Evolutionary conservation across 2,329 filamentous ascomycete species (phyloP).

Genomic region (Aspergillus costaricaensis): DNA sequence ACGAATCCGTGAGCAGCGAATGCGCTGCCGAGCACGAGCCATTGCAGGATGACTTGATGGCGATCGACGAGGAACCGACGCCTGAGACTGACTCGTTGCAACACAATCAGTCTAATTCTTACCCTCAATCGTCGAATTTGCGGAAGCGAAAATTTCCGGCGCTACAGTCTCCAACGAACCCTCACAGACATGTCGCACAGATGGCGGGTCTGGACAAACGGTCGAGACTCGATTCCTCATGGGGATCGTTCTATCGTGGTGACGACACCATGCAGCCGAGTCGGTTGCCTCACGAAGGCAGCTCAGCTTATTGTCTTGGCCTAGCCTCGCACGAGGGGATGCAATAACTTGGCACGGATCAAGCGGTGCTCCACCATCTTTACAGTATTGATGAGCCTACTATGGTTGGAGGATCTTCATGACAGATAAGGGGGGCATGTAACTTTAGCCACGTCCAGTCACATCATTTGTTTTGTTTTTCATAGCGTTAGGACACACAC

Average conservation of each 20-base stretch:
- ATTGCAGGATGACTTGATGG: constrained; percentile 11
- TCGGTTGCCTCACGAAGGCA: not conserved
- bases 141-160: constrained; percentile 19
- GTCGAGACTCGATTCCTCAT: not conserved
- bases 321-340: not conserved
- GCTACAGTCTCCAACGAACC: not conserved
- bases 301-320: constrained; percentile 7
- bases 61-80: constrained; percentile 1
- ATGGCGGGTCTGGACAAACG: constrained; percentile 14
- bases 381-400: too few relatives aligned
- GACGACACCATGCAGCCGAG: not conserved
- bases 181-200: not conserved
- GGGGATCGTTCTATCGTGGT: not conserved
- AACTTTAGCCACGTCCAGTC: not conserved
- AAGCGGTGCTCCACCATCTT: too few relatives aligned
- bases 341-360: too few relatives aligned
- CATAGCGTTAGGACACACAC: not conserved
- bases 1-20: constrained; percentile 15
- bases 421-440: not conserved
- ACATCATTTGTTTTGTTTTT: not conserved
- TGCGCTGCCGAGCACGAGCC: constrained; percentile 11
- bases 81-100: not conserved
- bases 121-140: not conserved
- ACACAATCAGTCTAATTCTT: not conserved
- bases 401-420: not conserved